Conservation (phyloP, 108 stramenopile species). For the Stephanodiscus minutulus region DNA sequence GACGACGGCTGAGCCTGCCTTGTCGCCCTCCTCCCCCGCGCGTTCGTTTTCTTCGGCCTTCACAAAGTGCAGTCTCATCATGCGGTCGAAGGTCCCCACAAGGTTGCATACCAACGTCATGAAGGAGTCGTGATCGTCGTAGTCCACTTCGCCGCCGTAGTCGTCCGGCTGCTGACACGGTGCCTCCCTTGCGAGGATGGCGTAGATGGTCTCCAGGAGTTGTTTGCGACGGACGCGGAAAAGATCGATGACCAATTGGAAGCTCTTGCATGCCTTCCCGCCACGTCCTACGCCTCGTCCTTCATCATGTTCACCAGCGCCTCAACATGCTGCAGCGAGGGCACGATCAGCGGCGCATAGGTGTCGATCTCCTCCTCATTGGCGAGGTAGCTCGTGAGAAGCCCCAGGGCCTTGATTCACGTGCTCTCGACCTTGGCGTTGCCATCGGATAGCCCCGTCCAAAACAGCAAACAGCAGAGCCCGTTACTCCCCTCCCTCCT, state of each 20-base stretch:
- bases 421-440: conserved; percentile 83
- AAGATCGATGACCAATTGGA: conserved; percentile 87
- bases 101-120: conserved; percentile 92
- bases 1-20: conserved; percentile 26
- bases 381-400: conserved; percentile 72
- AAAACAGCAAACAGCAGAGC: too few relatives aligned
- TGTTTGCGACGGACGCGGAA: conserved; percentile 70
- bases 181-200: conserved; percentile 76
- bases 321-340: conserved; percentile 76
- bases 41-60: conserved; percentile 43
- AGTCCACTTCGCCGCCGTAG: conserved; percentile 78
- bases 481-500: conserved; percentile 25
- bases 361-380: conserved; percentile 76
- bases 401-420: conserved; percentile 80
- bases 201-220: conserved; percentile 62
- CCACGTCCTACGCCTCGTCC: conserved; percentile 82
- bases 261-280: conserved; percentile 87
- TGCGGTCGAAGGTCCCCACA: conserved; percentile 79
- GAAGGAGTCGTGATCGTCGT: conserved; percentile 93
- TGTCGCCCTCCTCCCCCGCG: conserved; percentile 16
- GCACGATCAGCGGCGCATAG: conserved; percentile 74
- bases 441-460: conserved; percentile 59
- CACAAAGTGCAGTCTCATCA: conserved; percentile 83
- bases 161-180: conserved; percentile 77
- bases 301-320: conserved; percentile 80